Evolutionary conservation across 163 green algal species (phyloP), one percentile per base, ranked within the genome.

Genomic region (Scenedesmus sp.): DNA sequence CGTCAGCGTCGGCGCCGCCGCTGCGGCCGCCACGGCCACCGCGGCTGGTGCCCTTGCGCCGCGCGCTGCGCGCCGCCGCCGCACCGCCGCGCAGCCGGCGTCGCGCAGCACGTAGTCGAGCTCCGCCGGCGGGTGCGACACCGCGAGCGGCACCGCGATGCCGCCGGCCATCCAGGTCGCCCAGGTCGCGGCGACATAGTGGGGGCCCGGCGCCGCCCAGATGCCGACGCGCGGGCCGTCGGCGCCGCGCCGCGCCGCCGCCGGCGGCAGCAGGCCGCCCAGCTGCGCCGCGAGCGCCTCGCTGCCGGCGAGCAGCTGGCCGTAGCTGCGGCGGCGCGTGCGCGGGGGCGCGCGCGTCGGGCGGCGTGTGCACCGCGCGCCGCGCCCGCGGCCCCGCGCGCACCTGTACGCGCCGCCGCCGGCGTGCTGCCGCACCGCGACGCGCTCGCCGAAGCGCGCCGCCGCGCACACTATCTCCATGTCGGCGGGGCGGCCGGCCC

Each of bases 131-230:
- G 96, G 93, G 74, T 98, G 91, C 4, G 85, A 92, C 1, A 88
- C 82, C 34, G 91, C 93, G 15, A 98, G 83, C 0, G 96, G 96
- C 17, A 99, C 95, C 0, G 88, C 87, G 22, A 98, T 91, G 31
- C 87, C 88, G 6, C 91, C 83, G 15, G 81, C 77, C 48, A 95
- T 83, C 96, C 96, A 99, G 2, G 90, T 88, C 2, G 80, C 95
- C 86, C 87, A 95, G 0, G 88, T 93, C 31, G 67, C 82, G 18
- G 85, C 75, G 11, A 89, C 71, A 51, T 91, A 93, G 48, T 87
- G 76, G 20, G 67, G 28, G 0, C 86, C 86, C 17, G 88, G 88
- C 9, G 72, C 71, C 4, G 84, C 78, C 54, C 81, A 87, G 13
- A 92, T 74, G 4, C 83, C 87, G 3, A 92, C 74, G 22, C 86